A percentile compares a stretch with the other conserved stretches of the same genome.
Evolutionary conservation across 176 grass and related monocot species (phyloP).

Genomic region (Musa beccarii): DNA sequence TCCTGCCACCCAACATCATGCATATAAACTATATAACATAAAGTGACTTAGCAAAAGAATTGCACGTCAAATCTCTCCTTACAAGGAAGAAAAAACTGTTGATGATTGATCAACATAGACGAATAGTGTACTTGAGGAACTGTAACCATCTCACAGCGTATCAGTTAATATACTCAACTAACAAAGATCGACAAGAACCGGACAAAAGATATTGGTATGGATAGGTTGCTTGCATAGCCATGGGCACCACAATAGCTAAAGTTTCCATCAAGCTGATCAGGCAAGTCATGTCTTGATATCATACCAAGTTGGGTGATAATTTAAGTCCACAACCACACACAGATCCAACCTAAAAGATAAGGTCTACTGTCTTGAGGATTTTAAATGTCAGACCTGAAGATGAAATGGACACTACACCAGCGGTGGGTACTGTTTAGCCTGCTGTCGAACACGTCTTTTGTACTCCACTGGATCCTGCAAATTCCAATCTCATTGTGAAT

Average conservation of each 20-base stretch:
- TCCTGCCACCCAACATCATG: too few species aligned
- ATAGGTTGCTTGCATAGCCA: neutral
- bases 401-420: constrained; percentile 27
- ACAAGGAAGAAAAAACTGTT: too few species aligned
- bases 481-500: neutral
- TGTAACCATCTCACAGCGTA: too few species aligned
- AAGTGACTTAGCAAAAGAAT: too few species aligned
- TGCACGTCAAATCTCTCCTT: too few species aligned
- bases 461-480: constrained; percentile 64
- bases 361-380: neutral
- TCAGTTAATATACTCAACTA: too few species aligned
- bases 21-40: too few species aligned
- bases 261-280: neutral
- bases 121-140: too few species aligned
- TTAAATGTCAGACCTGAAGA: neutral
- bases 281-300: neutral
- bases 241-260: neutral
- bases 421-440: constrained; percentile 64
- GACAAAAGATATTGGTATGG: neutral
- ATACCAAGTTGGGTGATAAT: neutral
- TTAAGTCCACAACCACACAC: neutral
- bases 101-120: too few species aligned
- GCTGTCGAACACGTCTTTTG: constrained; percentile 50
- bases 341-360: neutral
- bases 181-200: neutral